Evolutionary conservation across 768 basidiomycete genomes (phyloP), one percentile per base, ranked within the genome.

Genomic region (Boletus sensibilis): DNA sequence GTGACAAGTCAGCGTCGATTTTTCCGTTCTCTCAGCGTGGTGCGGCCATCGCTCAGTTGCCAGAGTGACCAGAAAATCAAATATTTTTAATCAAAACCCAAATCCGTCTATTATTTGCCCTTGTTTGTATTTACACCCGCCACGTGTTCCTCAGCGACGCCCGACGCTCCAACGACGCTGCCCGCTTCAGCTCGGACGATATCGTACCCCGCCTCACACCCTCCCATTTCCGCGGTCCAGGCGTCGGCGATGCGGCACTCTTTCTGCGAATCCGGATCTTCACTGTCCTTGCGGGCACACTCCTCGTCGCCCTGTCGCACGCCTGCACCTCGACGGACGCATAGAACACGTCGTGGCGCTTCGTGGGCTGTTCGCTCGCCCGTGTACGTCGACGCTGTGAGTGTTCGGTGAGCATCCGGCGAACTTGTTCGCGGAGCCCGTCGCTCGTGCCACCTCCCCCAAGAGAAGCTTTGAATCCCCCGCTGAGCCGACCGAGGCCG

Each of bases 151-250:
- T 40, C 63, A 65, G 42, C 52, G 61, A 65, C 51, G 53, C 57
- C 25, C 69, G 70, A 18, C 70, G 65, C 13, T 59, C 63, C 42
- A 71, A 16, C 39, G 60, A 69, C 45, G 65, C 68, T 11, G 65
- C 62, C 43, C 69, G 57, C 50, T 68, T 72, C 56, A 71, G 25
- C 55, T 71, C 68, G 0, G 71, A 69, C 33, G 70, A 70, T 13
- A 70, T 63, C 47, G 69, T 72, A 1, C 57, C 46, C 18, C 68
- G 68, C 31, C 52, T 34, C 35, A 64, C 39, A 0, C 49, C 37
- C 4, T 54, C 67, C 48, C 53, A 52, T 10, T 23, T 11, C 23
- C 38, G 38, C 18, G 56, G 18, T 0, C 20, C 18, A 3, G 68
- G 64, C 18, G 67, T 71, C 20, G 68, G 69, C 21, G 68, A 67